Percentiles rank a stretch among this genome's conserved stretches.
These are phyloP conservation scores for Thinopyrum elongatum DNA, from an alignment of 176 grass and related monocot genomes.

Conservation along the genomic window DNA sequence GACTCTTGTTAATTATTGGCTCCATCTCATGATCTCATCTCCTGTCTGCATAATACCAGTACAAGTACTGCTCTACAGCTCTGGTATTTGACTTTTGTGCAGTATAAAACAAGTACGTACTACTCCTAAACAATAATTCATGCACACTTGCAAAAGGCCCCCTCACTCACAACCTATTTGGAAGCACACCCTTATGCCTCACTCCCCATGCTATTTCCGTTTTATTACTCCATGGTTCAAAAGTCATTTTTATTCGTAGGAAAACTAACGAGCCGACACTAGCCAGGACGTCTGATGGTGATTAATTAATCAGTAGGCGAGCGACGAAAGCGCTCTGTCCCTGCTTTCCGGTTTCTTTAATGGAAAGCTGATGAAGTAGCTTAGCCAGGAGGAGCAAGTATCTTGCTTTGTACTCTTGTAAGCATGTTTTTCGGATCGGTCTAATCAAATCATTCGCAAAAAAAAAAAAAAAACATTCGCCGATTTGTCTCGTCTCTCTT, in stretches of 20 bases:
- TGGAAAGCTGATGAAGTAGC: neutral
- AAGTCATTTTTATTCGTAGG: neutral
- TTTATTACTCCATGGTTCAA: neutral
- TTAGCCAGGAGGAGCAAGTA: neutral
- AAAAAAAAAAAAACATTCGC: too few relatives aligned
- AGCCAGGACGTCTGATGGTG: neutral
- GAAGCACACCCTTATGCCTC: neutral
- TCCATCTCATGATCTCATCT: constrained; percentile 28
- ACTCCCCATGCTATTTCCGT: neutral
- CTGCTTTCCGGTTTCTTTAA: constrained; percentile 17
- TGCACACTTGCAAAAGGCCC: neutral
- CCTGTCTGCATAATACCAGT: neutral
- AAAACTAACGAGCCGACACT: constrained; percentile 37
- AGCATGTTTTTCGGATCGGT: constrained; percentile 13
- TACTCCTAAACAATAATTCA: neutral
- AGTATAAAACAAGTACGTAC: constrained; percentile 4
- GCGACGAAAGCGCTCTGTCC: constrained; percentile 18
- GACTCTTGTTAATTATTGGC: constrained; percentile 13
- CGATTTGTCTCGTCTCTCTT: constrained; percentile 18
- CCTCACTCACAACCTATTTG: neutral
- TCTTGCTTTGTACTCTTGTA: constrained; percentile 40
- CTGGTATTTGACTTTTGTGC: constrained; percentile 41
- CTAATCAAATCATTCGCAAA: constrained; percentile 18
- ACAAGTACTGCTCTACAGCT: neutral
- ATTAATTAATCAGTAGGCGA: constrained; percentile 17